Evolutionary conservation across 2,329 filamentous ascomycete species (phyloP), one percentile per base, ranked within the genome.

Genomic region (Zymoseptoria pseudotritici): DNA sequence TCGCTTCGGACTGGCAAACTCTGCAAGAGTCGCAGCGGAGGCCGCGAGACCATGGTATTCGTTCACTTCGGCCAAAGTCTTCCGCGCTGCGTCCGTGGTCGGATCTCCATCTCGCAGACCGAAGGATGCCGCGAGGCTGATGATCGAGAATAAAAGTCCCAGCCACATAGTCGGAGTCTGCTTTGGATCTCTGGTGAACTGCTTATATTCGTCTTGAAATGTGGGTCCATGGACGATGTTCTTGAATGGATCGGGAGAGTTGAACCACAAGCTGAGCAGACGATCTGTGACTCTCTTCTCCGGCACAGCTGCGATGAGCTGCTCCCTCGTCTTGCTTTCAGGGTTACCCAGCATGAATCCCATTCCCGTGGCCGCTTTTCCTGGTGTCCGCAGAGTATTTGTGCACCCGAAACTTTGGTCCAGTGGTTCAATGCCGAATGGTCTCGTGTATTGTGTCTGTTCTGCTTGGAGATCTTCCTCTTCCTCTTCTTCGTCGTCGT

Each of bases 191-290:
- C 70, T 59, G 78, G 79, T 82, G 58, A 80, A 81, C 0, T 65
- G 66, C 3, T 76, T 71, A 57, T 82, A 82, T 74, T 73, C 68
- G 19, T 73, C 69, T 50, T 73, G 70, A 49, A 74, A 76, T 2
- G 72, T 72, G 0, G 71, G 70, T 13, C 69, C 71, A 69, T 95
- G 90, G 55, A 94, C 83, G 65, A 94, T 86, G 70, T 63, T 62
- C 57, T 72, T 72, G 60, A 72, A 73, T 0, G 71, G 70, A 56
- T 73, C 70, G 0, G 68, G 66, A 2, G 68, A 67, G 51, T 73
- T 73, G 66, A 74, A 74, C 71, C 71, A 74, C 8, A 71, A 63
- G 22, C 64, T 69, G 5, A 71, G 66, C 21, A 70, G 58, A 6
- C 68, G 60, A 58, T 75, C 72, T 42, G 69, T 66, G 5, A 67